Conservation (phyloP, 2,329 filamentous ascomycete genomes). For the Penicillium sp. region DNA sequence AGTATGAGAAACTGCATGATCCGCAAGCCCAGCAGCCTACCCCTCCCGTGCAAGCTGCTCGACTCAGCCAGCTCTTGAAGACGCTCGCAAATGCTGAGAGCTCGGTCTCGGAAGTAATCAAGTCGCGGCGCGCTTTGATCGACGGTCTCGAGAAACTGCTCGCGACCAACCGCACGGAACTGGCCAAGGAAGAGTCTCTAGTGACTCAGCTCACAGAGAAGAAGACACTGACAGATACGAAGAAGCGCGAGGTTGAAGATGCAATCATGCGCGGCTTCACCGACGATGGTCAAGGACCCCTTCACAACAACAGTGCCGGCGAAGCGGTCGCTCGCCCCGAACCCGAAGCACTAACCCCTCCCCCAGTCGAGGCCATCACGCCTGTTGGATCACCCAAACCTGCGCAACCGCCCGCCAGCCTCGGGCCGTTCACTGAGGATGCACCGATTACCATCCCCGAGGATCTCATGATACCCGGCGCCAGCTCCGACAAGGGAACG, state of each 20-base stretch:
- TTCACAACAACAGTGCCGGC: constrained; percentile 38
- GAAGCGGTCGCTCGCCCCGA: constrained; percentile 60
- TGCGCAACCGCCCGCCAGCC: constrained; percentile 34
- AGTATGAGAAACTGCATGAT: constrained; percentile 81
- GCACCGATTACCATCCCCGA: constrained; percentile 8
- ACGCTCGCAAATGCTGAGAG: constrained; percentile 82
- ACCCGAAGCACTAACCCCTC: constrained; percentile 84
- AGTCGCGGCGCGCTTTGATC: constrained; percentile 74
- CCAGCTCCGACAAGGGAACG: constrained; percentile 19
- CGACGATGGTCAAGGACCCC: constrained; percentile 46
- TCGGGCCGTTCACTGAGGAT: constrained; percentile 20
- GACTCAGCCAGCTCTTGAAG: constrained; percentile 85
- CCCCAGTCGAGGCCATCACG: constrained; percentile 57
- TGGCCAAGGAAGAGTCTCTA: constrained; percentile 67
- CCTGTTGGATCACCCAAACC: constrained; percentile 51
- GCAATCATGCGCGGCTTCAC: constrained; percentile 81
- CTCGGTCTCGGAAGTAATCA: constrained; percentile 84
- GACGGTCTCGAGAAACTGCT: constrained; percentile 79
- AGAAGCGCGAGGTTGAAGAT: constrained; percentile 85
- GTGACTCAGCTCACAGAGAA: constrained; percentile 63
- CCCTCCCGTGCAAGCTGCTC: constrained; percentile 85
- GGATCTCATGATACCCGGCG: constrained; percentile 21
- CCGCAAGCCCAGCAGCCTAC: constrained; percentile 67
- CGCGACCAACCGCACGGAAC: constrained; percentile 65
- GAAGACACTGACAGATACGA: constrained; percentile 70